Percentiles rank a stretch among this genome's conserved stretches.
Conservation (phyloP, 495 filamentous ascomycete species). For the Lasiosphaeris hirsuta region DNA sequence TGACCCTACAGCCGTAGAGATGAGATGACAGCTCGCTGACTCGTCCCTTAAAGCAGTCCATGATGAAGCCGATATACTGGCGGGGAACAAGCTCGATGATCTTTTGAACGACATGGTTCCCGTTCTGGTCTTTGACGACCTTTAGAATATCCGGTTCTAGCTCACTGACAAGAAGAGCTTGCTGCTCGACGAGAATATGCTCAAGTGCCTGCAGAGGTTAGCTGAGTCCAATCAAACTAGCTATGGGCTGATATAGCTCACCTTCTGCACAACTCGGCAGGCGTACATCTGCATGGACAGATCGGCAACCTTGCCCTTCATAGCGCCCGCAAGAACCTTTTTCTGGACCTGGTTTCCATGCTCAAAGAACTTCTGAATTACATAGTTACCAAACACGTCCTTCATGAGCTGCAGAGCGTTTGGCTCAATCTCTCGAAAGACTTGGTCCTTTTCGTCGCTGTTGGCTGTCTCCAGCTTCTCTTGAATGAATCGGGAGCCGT, state of each 20-base stretch:
- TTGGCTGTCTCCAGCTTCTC: constrained; percentile 92
- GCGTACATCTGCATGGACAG: constrained; percentile 91
- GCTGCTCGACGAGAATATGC: constrained; percentile 86
- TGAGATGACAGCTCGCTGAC: constrained; percentile 77
- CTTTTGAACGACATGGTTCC: constrained; percentile 97
- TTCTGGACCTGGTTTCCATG: constrained; percentile 95
- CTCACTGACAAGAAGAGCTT: constrained; percentile 79
- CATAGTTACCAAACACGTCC: constrained; percentile 97
- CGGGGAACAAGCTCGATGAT: constrained; percentile 82
- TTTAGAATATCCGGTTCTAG: constrained; percentile 73
- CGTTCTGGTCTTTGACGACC: constrained; percentile 86
- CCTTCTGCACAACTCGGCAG: constrained; percentile 95
- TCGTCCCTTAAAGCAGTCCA: constrained; percentile 76
- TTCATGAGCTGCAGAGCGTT: constrained; percentile 89
- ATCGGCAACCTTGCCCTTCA: constrained; percentile 77
- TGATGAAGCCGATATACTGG: constrained; percentile 82
- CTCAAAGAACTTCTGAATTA: constrained; percentile 97
- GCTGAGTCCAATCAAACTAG: constrained; percentile 2
- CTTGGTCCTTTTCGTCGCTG: constrained; percentile 93
- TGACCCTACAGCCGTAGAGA: constrained; percentile 86
- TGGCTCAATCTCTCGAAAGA: constrained; percentile 80
- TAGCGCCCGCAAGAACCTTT: constrained; percentile 74
- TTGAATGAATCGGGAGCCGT: constrained; percentile 94
- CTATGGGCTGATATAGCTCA: constrained; percentile 25
- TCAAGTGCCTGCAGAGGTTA: constrained; percentile 68